These are phyloP conservation scores for Neurospora sp. DNA, from an alignment of 495 filamentous ascomycete species.

Conservation along the genomic window DNA sequence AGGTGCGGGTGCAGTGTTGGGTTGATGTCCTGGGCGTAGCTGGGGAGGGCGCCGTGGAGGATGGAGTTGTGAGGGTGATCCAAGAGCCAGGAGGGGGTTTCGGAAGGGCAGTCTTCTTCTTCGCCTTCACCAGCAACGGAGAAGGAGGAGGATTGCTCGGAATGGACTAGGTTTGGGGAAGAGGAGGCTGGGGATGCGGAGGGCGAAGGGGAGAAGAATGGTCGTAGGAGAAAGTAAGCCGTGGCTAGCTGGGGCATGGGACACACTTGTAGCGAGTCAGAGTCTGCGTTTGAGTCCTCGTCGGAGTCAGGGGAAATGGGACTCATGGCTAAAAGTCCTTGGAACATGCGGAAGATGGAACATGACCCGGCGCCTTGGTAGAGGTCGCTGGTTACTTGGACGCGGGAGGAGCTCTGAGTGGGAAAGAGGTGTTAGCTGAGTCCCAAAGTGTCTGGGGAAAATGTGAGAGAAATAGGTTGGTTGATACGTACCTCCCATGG, in stretches of 20 bases:
- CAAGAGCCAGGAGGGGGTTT: constrained; percentile 20
- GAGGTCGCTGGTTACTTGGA: constrained; percentile 60
- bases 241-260: constrained; percentile 68
- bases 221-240: constrained; percentile 74
- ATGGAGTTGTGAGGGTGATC: constrained; percentile 33
- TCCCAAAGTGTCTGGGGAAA: neutral
- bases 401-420: constrained; percentile 45
- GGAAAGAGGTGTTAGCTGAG: neutral
- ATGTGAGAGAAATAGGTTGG: neutral
- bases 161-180: neutral
- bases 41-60: constrained; percentile 70
- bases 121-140: neutral
- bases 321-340: constrained; percentile 72
- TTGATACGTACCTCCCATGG: constrained; percentile 51
- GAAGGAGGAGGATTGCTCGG: neutral
- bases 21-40: constrained; percentile 63
- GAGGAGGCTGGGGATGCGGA: neutral
- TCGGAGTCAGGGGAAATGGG: constrained; percentile 47
- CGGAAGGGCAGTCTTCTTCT: constrained; percentile 18
- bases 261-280: constrained; percentile 55
- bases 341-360: constrained; percentile 79
- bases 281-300: constrained; percentile 22
- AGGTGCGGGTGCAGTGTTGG: constrained; percentile 66
- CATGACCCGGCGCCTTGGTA: constrained; percentile 77
- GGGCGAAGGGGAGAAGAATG: constrained; percentile 58